phyloP scores from a whole-genome alignment of 2,329 filamentous ascomycete species.

The Colletotrichum spaethianum region DNA sequence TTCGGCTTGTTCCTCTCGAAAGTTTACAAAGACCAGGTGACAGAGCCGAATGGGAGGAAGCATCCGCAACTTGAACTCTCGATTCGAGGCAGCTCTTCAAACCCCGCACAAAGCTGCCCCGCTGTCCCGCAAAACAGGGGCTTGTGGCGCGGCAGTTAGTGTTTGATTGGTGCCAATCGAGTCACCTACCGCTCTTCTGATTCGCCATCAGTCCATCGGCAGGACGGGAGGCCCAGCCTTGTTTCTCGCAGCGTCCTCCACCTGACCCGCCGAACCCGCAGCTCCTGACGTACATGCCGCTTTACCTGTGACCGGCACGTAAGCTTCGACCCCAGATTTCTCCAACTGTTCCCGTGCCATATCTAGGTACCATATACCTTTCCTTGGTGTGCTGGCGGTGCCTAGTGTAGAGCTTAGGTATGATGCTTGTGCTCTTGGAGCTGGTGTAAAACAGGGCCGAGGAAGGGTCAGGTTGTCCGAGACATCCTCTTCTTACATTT shows the following conservation, averaged over 20 bases:
- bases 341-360: constrained; percentile 30
- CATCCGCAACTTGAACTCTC: not conserved
- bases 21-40: constrained; percentile 4
- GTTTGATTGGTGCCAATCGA: constrained; percentile 29
- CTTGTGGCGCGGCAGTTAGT: constrained; percentile 26
- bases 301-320: constrained; percentile 23
- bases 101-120: constrained; percentile 32
- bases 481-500: not conserved
- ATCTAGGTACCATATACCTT: constrained; percentile 1
- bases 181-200: not conserved
- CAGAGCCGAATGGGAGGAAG: not conserved
- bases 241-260: constrained; percentile 13
- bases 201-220: not conserved
- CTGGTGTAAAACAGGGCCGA: constrained; percentile 15
- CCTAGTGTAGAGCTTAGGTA: not conserved
- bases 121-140: constrained; percentile 20
- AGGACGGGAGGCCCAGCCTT: constrained; percentile 19
- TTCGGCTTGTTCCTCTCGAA: not conserved
- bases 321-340: constrained; percentile 37
- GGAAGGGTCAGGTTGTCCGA: constrained; percentile 2
- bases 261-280: constrained; percentile 25
- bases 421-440: constrained; percentile 5
- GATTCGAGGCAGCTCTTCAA: not conserved
- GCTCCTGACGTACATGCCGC: constrained; percentile 26
- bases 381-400: not conserved